Evolutionary conservation across 2,329 filamentous ascomycete species (phyloP).

Genomic region (Stachybotrys elegans): DNA sequence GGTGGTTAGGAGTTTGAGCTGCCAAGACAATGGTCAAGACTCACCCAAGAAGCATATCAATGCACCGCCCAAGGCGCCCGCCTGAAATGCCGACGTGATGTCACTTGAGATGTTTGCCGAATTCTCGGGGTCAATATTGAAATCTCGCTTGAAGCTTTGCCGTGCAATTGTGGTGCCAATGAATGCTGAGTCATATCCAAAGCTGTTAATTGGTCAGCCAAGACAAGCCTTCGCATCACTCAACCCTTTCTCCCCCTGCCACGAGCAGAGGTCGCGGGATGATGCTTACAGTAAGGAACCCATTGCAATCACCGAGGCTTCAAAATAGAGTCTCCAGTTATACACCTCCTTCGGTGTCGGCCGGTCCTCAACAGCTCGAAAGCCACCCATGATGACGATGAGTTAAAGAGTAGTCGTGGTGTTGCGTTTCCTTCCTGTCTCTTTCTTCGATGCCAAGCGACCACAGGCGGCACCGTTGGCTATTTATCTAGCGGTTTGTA

Average conservation of each 20-base stretch:
- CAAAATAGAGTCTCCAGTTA: slow-evolving; percentile 45
- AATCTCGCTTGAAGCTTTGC: slow-evolving; percentile 39
- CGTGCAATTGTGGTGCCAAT: slow-evolving; percentile 49
- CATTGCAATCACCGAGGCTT: slow-evolving; percentile 42
- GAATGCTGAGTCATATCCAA: slow-evolving; percentile 50
- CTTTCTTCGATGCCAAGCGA: too few relatives aligned
- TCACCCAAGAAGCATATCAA: slow-evolving; percentile 38
- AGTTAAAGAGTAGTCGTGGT: too few relatives aligned
- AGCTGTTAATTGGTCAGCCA: slow-evolving; percentile 22
- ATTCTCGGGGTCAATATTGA: slow-evolving; percentile 21
- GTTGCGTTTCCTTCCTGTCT: too few relatives aligned
- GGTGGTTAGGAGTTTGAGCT: too few relatives aligned
- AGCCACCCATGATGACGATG: slow-evolving; percentile 34
- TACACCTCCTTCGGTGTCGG: slow-evolving; percentile 52
- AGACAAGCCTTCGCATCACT: background rate
- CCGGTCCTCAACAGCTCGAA: slow-evolving; percentile 47
- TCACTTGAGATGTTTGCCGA: slow-evolving; percentile 30
- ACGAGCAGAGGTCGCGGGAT: slow-evolving; percentile 1
- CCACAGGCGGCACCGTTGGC: too few relatives aligned
- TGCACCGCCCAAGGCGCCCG: slow-evolving; percentile 49
- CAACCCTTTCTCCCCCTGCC: background rate
- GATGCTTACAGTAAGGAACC: slow-evolving; percentile 34
- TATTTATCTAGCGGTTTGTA: too few relatives aligned
- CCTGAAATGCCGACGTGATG: slow-evolving; percentile 42
- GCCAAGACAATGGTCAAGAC: slow-evolving; percentile 1